Evolutionary conservation across 352 stramenopile species (phyloP), one percentile per base, ranked within the genome.

Genomic region (Phytophthora agathidicida): DNA sequence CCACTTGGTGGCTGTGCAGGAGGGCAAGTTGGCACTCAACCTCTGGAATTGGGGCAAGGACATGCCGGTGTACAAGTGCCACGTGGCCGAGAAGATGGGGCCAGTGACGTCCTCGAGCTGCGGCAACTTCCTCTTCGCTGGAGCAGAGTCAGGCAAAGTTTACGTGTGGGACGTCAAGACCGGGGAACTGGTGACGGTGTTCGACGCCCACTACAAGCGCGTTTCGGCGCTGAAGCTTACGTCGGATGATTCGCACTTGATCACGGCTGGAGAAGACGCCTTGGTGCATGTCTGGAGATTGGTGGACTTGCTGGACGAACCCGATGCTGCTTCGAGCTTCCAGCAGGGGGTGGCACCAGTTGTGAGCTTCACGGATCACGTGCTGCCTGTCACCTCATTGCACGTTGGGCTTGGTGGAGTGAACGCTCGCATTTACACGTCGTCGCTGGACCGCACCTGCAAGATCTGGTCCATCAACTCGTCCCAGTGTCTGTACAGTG

Each of bases 201-300:
- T 85, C 62, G 86, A 96, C 44, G 87, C 83, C 5, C 87, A 96
- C 61, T 96, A 94, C 77, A 96, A 96, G 77, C 80, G 71, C 51
- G 78, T 92, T 22, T 82, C 74, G 14, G 83, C 80, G 8, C 47
- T 96, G 16, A 56, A 66, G 19, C 56, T 94, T 5, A 93, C 83
- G 33, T 73, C 60, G 8, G 83, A 94, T 53, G 80, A 93, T 58
- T 91, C 82, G 19, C 88, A 91, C 44, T 65, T 94, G 9, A 73
- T 93, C 31, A 92, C 85, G 3, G 83, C 78, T 16, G 85, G 84
- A 30, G 87, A 94, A 32, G 87, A 96, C 47, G 87, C 87, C 13
- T 65, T 96, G 41, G 80, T 94, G 36, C 83, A 92, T 49, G 83
- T 80, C 7, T 96, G 87, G 87, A 71, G 78, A 39, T 70, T 92